phyloP scores from a whole-genome alignment of 2,329 filamentous ascomycete genomes.

The Apiospora hydei region DNA sequence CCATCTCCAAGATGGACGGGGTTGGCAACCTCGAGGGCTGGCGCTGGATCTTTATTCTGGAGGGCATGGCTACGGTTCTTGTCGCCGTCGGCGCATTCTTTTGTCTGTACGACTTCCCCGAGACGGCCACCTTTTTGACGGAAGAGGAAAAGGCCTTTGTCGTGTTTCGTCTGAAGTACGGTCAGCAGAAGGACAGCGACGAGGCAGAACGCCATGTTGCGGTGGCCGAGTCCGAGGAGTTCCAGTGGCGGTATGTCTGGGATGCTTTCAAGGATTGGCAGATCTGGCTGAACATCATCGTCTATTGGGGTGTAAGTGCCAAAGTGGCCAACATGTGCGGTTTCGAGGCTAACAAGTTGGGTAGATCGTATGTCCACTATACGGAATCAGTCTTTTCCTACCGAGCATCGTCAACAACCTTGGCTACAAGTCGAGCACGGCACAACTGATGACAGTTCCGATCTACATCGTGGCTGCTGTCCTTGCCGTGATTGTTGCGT shows the following conservation, averaged over 20 bases:
- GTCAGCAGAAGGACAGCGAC: constrained; percentile 28
- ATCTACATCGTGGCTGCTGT: constrained; percentile 71
- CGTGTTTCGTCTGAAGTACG: constrained; percentile 68
- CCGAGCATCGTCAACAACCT: constrained; percentile 70
- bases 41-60: constrained; percentile 73
- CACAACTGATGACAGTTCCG: constrained; percentile 69
- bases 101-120: constrained; percentile 81
- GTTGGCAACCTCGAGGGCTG: constrained; percentile 65
- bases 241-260: constrained; percentile 34
- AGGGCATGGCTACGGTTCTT: constrained; percentile 71
- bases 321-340: constrained; percentile 32
- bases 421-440: constrained; percentile 62
- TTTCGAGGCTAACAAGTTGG: constrained; percentile 39
- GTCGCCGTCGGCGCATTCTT: constrained; percentile 73
- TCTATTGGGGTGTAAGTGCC: constrained; percentile 47
- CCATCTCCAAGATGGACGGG: constrained; percentile 73
- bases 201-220: constrained; percentile 44
- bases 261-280: constrained; percentile 51
- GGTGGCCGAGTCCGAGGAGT: constrained; percentile 38
- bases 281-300: constrained; percentile 42
- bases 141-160: constrained; percentile 76
- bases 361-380: constrained; percentile 60
- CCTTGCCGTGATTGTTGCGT: constrained; percentile 60
- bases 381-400: constrained; percentile 65
- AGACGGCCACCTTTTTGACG: constrained; percentile 76